Percentiles rank a stretch among this genome's conserved stretches.
These are phyloP conservation scores for Elaeis guineensis DNA, from an alignment of 176 grass and related monocot species.

Conservation along the genomic window DNA sequence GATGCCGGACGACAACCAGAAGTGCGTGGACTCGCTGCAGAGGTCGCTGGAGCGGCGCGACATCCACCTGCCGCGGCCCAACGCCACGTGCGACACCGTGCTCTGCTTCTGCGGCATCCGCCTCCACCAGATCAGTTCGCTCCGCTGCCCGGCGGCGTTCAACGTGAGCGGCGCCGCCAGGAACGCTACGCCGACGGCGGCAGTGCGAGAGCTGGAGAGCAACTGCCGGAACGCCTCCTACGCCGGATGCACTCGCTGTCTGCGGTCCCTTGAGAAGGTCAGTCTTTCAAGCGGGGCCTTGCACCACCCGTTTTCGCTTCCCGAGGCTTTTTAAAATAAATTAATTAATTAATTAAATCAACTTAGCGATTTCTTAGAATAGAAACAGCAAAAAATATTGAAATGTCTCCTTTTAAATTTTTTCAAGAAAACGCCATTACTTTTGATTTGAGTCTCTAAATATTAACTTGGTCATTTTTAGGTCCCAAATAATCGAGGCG, in stretches of 20 bases:
- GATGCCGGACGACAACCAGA: conserved; percentile 94
- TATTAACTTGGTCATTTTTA: too few species aligned
- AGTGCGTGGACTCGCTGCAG: conserved; percentile 79
- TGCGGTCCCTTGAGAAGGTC: conserved; percentile 89
- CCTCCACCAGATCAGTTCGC: conserved; percentile 94
- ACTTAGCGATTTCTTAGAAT: too few species aligned
- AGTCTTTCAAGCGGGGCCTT: neutral
- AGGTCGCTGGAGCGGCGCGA: conserved; percentile 58
- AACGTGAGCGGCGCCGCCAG: conserved; percentile 24
- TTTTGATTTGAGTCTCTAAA: too few species aligned
- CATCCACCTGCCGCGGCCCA: conserved; percentile 54
- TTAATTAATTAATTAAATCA: too few species aligned
- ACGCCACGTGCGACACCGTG: conserved; percentile 78
- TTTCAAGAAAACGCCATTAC: too few species aligned
- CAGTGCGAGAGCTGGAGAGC: conserved; percentile 66
- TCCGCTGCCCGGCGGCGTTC: conserved; percentile 93
- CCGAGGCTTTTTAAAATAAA: too few species aligned
- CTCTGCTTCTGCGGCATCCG: conserved; percentile 98
- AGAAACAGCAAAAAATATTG: too few species aligned
- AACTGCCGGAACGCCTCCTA: conserved; percentile 94
- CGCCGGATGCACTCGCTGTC: conserved; percentile 72
- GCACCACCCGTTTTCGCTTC: neutral
- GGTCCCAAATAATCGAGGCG: too few species aligned
- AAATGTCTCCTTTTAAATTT: too few species aligned
- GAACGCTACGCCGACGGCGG: conserved; percentile 80